Evolutionary conservation across 495 filamentous ascomycete genomes (phyloP).

Genomic region (Aspergillus bridgeri): DNA sequence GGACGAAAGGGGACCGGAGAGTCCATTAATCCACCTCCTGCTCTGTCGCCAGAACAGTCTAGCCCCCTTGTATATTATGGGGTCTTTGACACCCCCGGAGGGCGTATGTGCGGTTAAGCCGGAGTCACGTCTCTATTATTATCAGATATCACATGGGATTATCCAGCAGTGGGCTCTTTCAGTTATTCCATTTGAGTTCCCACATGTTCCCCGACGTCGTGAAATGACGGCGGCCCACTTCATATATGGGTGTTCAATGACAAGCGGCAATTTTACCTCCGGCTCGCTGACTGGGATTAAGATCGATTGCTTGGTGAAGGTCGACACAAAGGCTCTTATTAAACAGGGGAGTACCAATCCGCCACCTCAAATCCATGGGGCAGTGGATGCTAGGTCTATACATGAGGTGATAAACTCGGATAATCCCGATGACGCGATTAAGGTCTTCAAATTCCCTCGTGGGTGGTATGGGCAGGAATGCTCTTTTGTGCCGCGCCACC

Average conservation of each 20-base stretch:
- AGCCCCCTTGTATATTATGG: conserved; percentile 55
- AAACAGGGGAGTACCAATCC: conserved; percentile 33
- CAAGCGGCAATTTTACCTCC: conserved; percentile 44
- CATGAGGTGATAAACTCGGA: conserved; percentile 37
- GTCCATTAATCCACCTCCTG: conserved; percentile 50
- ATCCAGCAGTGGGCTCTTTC: conserved; percentile 59
- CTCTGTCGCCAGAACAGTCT: conserved; percentile 60
- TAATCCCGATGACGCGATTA: conserved; percentile 50
- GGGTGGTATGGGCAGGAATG: conserved; percentile 63
- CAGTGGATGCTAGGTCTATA: conserved; percentile 51
- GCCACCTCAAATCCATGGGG: conserved; percentile 46
- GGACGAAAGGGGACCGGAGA: conserved; percentile 36
- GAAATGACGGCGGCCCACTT: conserved; percentile 53
- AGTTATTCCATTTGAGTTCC: conserved; percentile 62
- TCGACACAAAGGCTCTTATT: conserved; percentile 50
- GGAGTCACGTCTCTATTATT: conserved; percentile 65
- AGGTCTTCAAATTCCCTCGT: conserved; percentile 53
- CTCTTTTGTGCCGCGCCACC: conserved; percentile 52
- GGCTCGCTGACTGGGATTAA: conserved; percentile 55
- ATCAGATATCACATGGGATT: conserved; percentile 48
- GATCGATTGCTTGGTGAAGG: conserved; percentile 59
- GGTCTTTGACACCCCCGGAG: conserved; percentile 47
- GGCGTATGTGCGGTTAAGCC: conserved; percentile 42
- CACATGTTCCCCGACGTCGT: conserved; percentile 45
- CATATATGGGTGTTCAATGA: conserved; percentile 55